A percentile compares a stretch with the other conserved stretches of the same genome.
phyloP scores from a whole-genome alignment of 192 early-diverging fungal species.

The Dissophora ornata region DNA sequence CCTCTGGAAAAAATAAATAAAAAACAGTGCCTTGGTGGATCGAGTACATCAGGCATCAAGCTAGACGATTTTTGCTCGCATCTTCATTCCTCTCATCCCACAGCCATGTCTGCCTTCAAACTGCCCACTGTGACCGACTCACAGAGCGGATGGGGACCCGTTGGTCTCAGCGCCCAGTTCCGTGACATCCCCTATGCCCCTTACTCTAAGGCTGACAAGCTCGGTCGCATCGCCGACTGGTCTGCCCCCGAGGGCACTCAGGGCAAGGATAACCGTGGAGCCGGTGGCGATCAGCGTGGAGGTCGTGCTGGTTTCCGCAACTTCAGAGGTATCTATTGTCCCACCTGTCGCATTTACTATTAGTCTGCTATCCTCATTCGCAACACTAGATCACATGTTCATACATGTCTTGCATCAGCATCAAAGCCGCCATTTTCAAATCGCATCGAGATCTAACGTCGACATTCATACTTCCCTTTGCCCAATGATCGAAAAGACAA shows the following conservation, averaged over 20 bases:
- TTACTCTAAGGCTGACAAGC: conserved; percentile 94
- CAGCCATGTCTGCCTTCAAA: conserved; percentile 66
- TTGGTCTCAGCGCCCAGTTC: conserved; percentile 73
- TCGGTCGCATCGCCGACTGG: conserved; percentile 97
- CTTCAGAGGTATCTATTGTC: conserved; percentile 44
- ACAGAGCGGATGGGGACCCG: conserved; percentile 90
- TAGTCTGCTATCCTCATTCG: neutral
- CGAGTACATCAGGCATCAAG: neutral
- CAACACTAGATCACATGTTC: too few relatives aligned
- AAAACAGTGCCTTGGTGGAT: neutral
- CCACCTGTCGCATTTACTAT: neutral
- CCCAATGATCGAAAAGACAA: too few relatives aligned
- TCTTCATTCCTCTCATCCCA: conserved; percentile 6
- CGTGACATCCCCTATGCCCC: conserved; percentile 93
- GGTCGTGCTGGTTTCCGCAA: conserved; percentile 53
- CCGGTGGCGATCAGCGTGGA: conserved; percentile 59
- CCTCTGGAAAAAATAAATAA: conserved; percentile 12
- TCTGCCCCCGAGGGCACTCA: conserved; percentile 76
- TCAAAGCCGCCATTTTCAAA: neutral
- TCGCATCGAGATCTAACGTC: neutral
- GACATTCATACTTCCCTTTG: conserved; percentile 3
- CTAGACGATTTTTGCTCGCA: neutral
- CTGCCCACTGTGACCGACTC: conserved; percentile 87
- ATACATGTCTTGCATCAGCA: too few relatives aligned
- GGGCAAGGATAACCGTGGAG: conserved; percentile 62